phyloP scores from a whole-genome alignment of 1,139 yeast species.

The Taphrina flavorubra region DNA sequence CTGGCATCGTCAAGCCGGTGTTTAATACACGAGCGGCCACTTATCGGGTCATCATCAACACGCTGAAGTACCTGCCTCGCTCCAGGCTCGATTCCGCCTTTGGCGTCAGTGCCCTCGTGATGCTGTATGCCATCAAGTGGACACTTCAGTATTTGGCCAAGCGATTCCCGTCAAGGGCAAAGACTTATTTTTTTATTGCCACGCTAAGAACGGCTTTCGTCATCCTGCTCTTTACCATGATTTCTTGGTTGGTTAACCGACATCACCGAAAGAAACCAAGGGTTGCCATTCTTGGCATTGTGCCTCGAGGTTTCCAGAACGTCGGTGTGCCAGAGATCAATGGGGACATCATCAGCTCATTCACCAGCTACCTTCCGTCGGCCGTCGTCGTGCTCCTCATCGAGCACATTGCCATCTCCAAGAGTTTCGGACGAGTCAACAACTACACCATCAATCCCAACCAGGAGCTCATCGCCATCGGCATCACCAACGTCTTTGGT shows the following conservation, averaged over 20 bases:
- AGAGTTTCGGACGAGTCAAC: constrained; percentile 89
- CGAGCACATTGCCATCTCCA: constrained; percentile 92
- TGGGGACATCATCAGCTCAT: constrained; percentile 61
- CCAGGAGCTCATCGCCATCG: constrained; percentile 93
- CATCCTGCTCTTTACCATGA: constrained; percentile 75
- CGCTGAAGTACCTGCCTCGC: constrained; percentile 71
- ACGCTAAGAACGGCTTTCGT: constrained; percentile 83
- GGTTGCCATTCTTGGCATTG: constrained; percentile 72
- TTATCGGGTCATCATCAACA: constrained; percentile 70
- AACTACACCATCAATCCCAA: constrained; percentile 90
- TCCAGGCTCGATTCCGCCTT: constrained; percentile 84
- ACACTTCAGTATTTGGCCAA: constrained; percentile 64
- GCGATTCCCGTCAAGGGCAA: constrained; percentile 66
- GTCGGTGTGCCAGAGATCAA: constrained; percentile 77
- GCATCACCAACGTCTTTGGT: constrained; percentile 86
- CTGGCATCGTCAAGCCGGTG: constrained; percentile 56
- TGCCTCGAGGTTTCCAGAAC: constrained; percentile 79
- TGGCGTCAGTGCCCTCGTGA: constrained; percentile 74
- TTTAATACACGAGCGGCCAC: constrained; percentile 78
- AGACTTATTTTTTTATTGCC: constrained; percentile 68
- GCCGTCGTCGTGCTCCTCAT: constrained; percentile 79
- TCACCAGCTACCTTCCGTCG: constrained; percentile 83
- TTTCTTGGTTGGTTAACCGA: constrained; percentile 67
- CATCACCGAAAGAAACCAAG: constrained; percentile 55
- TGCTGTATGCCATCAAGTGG: constrained; percentile 72